Evolutionary conservation across 2,329 filamentous ascomycete genomes (phyloP).

Genomic region (Talaromyces sp.): DNA sequence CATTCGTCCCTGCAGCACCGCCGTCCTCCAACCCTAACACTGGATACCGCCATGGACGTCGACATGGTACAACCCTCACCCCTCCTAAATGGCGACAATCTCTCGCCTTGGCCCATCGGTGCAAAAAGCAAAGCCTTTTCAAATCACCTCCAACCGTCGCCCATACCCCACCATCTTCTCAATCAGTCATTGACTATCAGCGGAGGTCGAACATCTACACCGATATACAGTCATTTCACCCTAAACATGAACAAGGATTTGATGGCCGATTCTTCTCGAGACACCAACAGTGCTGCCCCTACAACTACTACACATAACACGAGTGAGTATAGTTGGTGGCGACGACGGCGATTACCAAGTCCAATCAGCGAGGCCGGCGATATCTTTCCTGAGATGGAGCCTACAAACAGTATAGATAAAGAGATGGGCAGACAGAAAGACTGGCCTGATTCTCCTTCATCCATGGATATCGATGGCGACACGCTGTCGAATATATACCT

Average conservation of each 20-base stretch:
- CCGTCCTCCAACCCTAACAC: constrained; percentile 13
- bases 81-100: constrained; percentile 20
- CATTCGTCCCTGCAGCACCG: constrained; percentile 6
- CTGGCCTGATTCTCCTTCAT: constrained; percentile 16
- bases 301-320: not conserved
- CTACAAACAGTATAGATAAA: not conserved
- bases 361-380: constrained; percentile 39
- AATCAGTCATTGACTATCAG: constrained; percentile 32
- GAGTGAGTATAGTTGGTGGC: constrained; percentile 23
- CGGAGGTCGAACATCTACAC: constrained; percentile 28
- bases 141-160: constrained; percentile 26
- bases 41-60: constrained; percentile 28
- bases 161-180: constrained; percentile 30
- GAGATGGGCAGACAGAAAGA: not conserved
- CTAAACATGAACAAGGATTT: constrained; percentile 22
- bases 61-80: constrained; percentile 27
- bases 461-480: constrained; percentile 12
- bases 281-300: not conserved
- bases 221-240: constrained; percentile 31
- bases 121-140: constrained; percentile 18
- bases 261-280: constrained; percentile 10
- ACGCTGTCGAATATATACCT: constrained; percentile 1
- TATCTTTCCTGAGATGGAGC: constrained; percentile 10
- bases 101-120: constrained; percentile 24
- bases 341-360: constrained; percentile 35